Evolutionary conservation across 2,329 filamentous ascomycete genomes (phyloP).

Genomic region (Tolypocladium tundrense): DNA sequence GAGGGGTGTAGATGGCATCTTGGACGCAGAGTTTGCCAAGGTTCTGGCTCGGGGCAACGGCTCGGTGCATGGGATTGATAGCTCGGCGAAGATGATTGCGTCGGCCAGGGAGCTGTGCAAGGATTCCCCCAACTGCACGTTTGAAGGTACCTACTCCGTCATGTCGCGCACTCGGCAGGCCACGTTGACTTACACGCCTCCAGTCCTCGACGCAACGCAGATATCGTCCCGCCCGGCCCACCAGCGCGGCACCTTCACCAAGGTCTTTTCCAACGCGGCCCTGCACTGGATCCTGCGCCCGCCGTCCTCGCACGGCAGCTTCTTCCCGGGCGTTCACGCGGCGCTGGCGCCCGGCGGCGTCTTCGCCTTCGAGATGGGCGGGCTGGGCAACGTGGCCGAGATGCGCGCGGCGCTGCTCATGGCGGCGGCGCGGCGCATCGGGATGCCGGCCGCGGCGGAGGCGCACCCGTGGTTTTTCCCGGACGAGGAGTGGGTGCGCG

Average conservation of each 20-base stretch:
- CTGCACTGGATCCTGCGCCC: background rate
- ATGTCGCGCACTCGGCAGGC: too few species aligned
- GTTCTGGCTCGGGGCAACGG: background rate
- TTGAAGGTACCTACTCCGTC: background rate
- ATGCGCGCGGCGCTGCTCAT: constrained; percentile 47
- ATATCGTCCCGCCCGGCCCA: background rate
- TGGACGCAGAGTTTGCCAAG: background rate
- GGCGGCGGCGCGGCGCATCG: constrained; percentile 40
- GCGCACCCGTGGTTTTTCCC: constrained; percentile 64
- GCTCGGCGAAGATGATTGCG: background rate
- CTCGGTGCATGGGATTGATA: background rate
- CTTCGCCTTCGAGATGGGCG: constrained; percentile 64
- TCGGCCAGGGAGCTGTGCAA: background rate
- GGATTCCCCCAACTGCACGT: background rate
- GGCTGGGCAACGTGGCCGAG: constrained; percentile 57
- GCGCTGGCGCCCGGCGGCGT: constrained; percentile 31
- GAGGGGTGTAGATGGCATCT: background rate
- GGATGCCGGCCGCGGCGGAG: constrained; percentile 35
- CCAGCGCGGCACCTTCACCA: background rate
- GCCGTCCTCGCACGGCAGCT: background rate
- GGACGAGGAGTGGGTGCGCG: constrained; percentile 46
- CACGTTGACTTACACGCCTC: background rate
- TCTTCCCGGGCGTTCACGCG: background rate
- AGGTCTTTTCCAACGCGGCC: background rate
- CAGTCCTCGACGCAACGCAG: background rate